These are phyloP conservation scores for Exophiala xenobiotica DNA, from an alignment of 2,329 filamentous ascomycete species.

Conservation along the genomic window DNA sequence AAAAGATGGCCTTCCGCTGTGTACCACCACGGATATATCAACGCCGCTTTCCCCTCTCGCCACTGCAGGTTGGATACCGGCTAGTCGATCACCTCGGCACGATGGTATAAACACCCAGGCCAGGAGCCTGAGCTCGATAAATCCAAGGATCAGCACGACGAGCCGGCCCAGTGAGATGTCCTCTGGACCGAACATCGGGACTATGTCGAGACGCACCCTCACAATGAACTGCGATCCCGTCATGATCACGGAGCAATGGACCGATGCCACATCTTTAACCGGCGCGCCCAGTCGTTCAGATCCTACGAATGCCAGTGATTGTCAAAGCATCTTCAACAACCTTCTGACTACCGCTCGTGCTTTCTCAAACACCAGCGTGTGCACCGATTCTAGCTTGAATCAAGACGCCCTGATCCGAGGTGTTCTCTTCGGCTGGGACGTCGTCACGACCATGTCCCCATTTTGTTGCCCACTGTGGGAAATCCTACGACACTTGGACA, in stretches of 20 bases:
- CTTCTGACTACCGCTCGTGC: neutral
- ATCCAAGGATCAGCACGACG: neutral
- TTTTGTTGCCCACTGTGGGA: slow-evolving; percentile 10
- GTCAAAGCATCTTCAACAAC: slow-evolving; percentile 8
- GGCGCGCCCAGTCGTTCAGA: neutral
- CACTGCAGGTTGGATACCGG: neutral
- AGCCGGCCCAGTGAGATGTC: neutral
- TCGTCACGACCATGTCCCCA: neutral
- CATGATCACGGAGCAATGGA: neutral
- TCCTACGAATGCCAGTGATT: neutral
- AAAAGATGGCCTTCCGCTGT: neutral
- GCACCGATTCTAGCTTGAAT: slow-evolving; percentile 6
- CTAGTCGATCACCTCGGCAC: neutral
- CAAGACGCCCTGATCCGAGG: slow-evolving; percentile 14
- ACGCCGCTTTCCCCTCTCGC: neutral
- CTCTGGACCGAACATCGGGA: neutral
- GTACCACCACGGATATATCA: neutral
- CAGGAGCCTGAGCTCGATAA: neutral
- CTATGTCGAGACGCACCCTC: neutral
- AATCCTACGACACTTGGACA: slow-evolving; percentile 7
- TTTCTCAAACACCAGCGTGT: neutral
- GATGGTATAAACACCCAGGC: neutral
- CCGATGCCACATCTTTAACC: neutral
- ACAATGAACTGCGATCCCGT: neutral
- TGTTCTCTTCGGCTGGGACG: slow-evolving; percentile 8